phyloP scores from a whole-genome alignment of 2,329 filamentous ascomycete genomes.

The Cercospora zeae-maydis region DNA sequence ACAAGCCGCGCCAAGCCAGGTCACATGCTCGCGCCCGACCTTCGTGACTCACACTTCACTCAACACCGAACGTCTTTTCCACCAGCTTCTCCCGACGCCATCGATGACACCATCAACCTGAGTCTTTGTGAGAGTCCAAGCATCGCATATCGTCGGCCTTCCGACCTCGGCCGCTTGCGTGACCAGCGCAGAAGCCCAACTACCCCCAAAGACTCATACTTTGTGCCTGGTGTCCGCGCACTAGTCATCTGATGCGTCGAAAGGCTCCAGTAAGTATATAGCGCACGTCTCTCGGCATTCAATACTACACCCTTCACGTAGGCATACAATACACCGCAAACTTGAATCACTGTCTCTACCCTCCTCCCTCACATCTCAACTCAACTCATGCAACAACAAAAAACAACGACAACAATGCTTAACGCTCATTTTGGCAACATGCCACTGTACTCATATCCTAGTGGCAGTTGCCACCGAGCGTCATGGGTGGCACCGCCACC shows the following conservation, averaged over 20 bases:
- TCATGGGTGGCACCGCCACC: not conserved
- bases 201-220: conserved; percentile 5
- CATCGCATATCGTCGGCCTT: not conserved
- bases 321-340: not conserved
- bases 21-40: conserved; percentile 9
- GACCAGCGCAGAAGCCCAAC: not conserved
- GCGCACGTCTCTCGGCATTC: not conserved
- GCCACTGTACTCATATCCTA: not conserved
- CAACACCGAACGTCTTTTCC: not conserved
- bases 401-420: not conserved
- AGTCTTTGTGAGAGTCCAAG: not conserved
- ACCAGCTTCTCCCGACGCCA: not conserved
- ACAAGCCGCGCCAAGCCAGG: not conserved
- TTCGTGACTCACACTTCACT: conserved; percentile 5
- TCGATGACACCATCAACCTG: conserved; percentile 6
- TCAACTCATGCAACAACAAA: not conserved
- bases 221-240: not conserved
- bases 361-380: not conserved
- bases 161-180: not conserved
- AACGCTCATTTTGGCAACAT: not conserved
- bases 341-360: not conserved
- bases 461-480: not conserved
- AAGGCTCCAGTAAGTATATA: not conserved
- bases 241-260: conserved; percentile 10
- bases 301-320: not conserved